phyloP scores from a whole-genome alignment of 1,139 yeast species.

The Lizanozyma gosingica region DNA sequence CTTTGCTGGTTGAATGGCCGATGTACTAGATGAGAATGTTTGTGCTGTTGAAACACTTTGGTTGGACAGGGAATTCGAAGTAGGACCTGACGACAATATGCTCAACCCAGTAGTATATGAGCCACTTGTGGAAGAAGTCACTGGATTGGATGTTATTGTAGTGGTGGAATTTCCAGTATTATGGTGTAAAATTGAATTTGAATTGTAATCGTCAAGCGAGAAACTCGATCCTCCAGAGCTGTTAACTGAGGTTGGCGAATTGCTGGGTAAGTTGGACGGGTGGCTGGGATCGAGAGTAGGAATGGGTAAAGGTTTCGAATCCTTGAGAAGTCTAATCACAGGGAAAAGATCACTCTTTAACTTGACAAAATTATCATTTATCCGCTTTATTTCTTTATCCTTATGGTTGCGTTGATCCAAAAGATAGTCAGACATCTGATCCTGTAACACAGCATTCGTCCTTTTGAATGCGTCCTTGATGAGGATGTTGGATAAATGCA shows the following conservation, averaged over 20 bases:
- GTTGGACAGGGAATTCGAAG: conserved; percentile 1
- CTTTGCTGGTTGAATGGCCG: not conserved
- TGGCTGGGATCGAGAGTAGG: conserved; percentile 28
- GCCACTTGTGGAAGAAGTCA: not conserved
- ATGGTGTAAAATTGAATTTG: not conserved
- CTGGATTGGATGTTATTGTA: not conserved
- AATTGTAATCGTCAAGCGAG: not conserved
- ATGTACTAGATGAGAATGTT: not conserved
- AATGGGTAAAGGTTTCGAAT: conserved; percentile 48
- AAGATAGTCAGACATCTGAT: conserved; percentile 5
- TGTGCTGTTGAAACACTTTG: conserved; percentile 1
- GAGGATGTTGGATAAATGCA: conserved; percentile 21
- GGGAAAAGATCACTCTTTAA: conserved; percentile 47
- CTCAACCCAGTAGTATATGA: not conserved
- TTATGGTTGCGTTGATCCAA: conserved; percentile 12
- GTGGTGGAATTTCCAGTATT: not conserved
- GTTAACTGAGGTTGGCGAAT: not conserved
- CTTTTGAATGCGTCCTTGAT: conserved; percentile 22
- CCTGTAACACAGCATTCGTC: conserved; percentile 12
- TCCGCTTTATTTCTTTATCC: conserved; percentile 24
- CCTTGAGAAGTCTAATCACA: conserved; percentile 41
- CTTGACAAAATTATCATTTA: conserved; percentile 41
- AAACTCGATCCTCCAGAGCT: not conserved
- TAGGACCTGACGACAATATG: not conserved
- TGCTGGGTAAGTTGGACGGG: not conserved